Evolutionary conservation across 1,284 basidiomycete species (phyloP), one percentile per base, ranked within the genome.

Genomic region (Ceratobasidium sp.): DNA sequence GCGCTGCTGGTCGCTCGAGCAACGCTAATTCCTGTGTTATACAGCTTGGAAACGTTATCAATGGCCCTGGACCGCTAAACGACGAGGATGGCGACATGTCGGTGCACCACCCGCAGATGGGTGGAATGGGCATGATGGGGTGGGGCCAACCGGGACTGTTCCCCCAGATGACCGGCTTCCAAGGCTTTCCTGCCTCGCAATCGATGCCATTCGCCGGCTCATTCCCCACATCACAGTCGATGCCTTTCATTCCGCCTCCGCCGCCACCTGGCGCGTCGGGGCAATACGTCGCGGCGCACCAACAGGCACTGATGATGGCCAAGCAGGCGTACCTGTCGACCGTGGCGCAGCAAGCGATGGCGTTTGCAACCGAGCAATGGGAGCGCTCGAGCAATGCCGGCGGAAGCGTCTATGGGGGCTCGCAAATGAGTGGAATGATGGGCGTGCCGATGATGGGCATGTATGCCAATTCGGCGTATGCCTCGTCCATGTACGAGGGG

Each of bases 311-410:
- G 87, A 83, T 92, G 82, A 84, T 85, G 65, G 92, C 92, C 65
- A 94, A 94, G 81, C 93, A 94, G 80, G 89, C 92, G 1, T 94
- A 93, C 79, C 92, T 94, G 81, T 88, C 90, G 84, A 90, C 92
- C 11, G 91, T 93, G 62, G 92, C 92, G 5, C 92, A 93, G 80
- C 92, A 94, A 78, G 93, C 93, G 13, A 90, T 94, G 87, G 89
- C 88, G 1, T 87, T 88, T 14, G 92, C 92, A 14, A 91, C 87
- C 29, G 93, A 94, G 66, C 92, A 94, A 79, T 94, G 93, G 93
- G 93, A 94, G 79, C 88, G 92, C 51, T 86, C 88, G 11, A 92
- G 91, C 65, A 87, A 83, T 56, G 77, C 86, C 37, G 85, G 85
- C 24, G 83, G 83, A 0, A 79, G 78, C 74, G 79, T 80, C 27